These are phyloP conservation scores for Polytrichum formosum DNA, from an alignment of 225 moss, liverwort and hornwort species.

Conservation along the genomic window DNA sequence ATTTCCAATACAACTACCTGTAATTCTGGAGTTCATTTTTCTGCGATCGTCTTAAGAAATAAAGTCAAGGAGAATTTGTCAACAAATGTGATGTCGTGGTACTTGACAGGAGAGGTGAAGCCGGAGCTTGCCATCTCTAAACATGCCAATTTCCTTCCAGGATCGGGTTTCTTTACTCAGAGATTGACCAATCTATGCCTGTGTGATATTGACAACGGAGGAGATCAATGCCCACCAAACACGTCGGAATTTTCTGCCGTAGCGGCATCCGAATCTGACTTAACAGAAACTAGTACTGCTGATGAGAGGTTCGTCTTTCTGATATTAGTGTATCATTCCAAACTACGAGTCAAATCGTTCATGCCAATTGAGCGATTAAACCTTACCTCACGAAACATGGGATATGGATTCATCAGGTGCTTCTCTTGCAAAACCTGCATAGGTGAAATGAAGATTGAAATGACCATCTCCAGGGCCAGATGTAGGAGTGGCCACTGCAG, in stretches of 20 bases:
- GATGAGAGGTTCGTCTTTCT: slow-evolving; percentile 11
- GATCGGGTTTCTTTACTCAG: slow-evolving; percentile 3
- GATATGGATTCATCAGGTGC: background rate
- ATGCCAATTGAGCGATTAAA: background rate
- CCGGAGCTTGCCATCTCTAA: slow-evolving; percentile 1
- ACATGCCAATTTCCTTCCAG: background rate
- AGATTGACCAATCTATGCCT: slow-evolving; percentile 8
- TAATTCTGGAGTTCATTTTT: background rate
- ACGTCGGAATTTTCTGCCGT: slow-evolving; percentile 1
- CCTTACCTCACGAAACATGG: background rate
- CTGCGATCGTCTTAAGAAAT: background rate
- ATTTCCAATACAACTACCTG: background rate
- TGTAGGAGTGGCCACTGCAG: no score
- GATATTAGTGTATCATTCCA: background rate
- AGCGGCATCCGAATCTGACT: slow-evolving; percentile 4
- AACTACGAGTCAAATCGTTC: background rate
- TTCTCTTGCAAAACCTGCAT: no score
- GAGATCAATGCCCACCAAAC: background rate
- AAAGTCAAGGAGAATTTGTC: background rate
- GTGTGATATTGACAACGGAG: slow-evolving; percentile 5
- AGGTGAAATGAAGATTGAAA: background rate
- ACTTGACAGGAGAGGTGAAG: background rate
- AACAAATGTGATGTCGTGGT: background rate
- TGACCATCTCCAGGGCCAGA: no score
- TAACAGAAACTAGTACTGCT: background rate